These are phyloP conservation scores for Penicillium sp. DNA, from an alignment of 2,329 filamentous ascomycete genomes.

Conservation along the genomic window DNA sequence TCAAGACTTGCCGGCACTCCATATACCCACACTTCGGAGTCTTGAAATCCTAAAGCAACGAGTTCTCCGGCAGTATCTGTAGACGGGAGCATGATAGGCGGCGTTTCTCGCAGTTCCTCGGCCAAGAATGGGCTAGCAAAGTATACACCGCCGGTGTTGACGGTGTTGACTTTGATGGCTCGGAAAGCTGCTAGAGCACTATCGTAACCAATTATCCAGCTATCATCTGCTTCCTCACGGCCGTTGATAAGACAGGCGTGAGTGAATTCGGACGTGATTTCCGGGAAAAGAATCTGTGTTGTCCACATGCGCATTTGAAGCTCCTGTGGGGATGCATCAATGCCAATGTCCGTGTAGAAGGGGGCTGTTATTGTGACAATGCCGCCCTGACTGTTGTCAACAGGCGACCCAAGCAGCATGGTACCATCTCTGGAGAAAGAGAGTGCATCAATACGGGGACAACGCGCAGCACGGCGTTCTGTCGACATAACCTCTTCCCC, in stretches of 20 bases:
- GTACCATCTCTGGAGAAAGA: conserved; percentile 78
- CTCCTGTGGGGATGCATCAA: conserved; percentile 57
- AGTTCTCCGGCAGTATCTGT: conserved; percentile 71
- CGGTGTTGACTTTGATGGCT: conserved; percentile 73
- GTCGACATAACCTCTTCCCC: conserved; percentile 65
- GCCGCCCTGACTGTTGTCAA: conserved; percentile 65
- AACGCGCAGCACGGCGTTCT: conserved; percentile 76
- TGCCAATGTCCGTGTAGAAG: conserved; percentile 66
- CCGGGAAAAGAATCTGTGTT: conserved; percentile 81
- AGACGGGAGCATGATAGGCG: conserved; percentile 71
- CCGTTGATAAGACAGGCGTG: conserved; percentile 69
- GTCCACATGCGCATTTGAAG: conserved; percentile 79
- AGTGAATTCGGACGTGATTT: conserved; percentile 76
- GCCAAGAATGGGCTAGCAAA: conserved; percentile 68
- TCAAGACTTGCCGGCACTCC: conserved; percentile 75
- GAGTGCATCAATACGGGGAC: conserved; percentile 72
- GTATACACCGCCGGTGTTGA: conserved; percentile 76
- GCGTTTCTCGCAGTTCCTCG: conserved; percentile 57
- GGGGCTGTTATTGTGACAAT: conserved; percentile 79
- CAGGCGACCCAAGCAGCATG: conserved; percentile 75
- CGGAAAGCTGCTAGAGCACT: conserved; percentile 76
- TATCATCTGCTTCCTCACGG: conserved; percentile 61
- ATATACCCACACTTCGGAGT: conserved; percentile 76
- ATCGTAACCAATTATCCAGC: conserved; percentile 79
- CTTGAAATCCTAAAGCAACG: conserved; percentile 73